Evolutionary conservation across 2,329 filamentous ascomycete species (phyloP).

Genomic region (Xylaria sp.): DNA sequence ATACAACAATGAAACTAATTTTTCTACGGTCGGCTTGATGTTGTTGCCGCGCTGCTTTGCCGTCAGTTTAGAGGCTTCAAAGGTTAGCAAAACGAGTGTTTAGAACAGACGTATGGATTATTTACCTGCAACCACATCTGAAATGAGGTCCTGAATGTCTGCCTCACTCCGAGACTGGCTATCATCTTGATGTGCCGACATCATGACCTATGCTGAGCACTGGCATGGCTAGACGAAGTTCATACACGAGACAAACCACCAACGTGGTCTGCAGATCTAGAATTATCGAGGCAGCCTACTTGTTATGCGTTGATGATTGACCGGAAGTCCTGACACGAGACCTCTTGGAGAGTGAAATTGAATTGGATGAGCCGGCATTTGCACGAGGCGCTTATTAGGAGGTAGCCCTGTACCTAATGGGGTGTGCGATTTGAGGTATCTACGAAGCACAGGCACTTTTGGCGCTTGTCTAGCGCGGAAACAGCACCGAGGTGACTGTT

Average conservation of each 20-base stretch:
- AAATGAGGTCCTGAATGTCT: slow-evolving; percentile 24
- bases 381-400: too few relatives aligned
- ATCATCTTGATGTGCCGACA: slow-evolving; percentile 16
- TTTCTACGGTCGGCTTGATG: slow-evolving; percentile 67
- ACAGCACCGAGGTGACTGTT: neutral
- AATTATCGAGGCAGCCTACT: too few relatives aligned
- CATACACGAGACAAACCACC: neutral
- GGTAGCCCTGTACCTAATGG: neutral
- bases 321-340: too few relatives aligned
- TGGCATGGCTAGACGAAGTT: neutral
- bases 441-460: neutral
- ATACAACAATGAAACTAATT: slow-evolving; percentile 64
- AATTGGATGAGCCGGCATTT: too few relatives aligned
- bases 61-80: slow-evolving; percentile 59
- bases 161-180: neutral
- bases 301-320: too few relatives aligned
- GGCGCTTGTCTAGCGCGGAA: neutral
- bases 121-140: slow-evolving; percentile 31
- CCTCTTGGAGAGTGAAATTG: too few relatives aligned
- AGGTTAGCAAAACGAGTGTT: slow-evolving; percentile 21
- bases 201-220: slow-evolving; percentile 6
- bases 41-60: slow-evolving; percentile 67
- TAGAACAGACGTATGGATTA: too few relatives aligned
- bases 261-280: too few relatives aligned
- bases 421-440: neutral